Evolutionary conservation across 2,329 filamentous ascomycete genomes (phyloP), one percentile per base, ranked within the genome.

Genomic region (Fusarium graminum): DNA sequence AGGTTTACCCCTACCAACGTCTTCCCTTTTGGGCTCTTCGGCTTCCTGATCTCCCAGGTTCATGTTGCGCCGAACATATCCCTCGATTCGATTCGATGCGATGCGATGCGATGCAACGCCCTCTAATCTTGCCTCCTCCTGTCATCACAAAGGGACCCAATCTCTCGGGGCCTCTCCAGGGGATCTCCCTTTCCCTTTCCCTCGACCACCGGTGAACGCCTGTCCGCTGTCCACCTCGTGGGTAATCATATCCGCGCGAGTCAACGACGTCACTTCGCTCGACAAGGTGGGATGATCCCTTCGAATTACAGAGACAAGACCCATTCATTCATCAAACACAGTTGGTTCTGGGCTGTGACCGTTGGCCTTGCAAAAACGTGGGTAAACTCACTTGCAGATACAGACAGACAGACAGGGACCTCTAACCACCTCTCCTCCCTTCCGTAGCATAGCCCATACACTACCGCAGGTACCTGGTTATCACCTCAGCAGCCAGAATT

Each of bases 1-100:
- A 68, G 64, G 65, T 68, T 68, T 68, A 68, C 51, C 64, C 63
- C 56, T 66, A 58, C 60, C 51, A 39, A 39, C 32, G 22, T 14
- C 26, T 61, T 42, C 58, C 36, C 29, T 32, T 61, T 61, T 61
- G 38, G 41, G 58, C 19, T 32, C 13, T 28, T 32, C 22, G 17
- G 42, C 45, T 57, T 52, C 29, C 45, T 39, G 32, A 32, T 49
- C 51, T 50, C 32, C 36, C 52, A 50, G n/a, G 52, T 34, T 59
- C 52, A 42, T 36, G 28, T 47, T 55, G 42, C 59, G 56, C 42
- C 59, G 59, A 55, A 55, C 38, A 36, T 29, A 54, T 59, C 28
- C 36, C 36, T 44, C 45, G 29, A 52, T 36, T 44, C 17, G 32
- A 32, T 32, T 12, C 30, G 30, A 36, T 36, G 32, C 32, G 8